Evolutionary conservation across 1,139 yeast species (phyloP).

Genomic region (Citeromyces siamensis): DNA sequence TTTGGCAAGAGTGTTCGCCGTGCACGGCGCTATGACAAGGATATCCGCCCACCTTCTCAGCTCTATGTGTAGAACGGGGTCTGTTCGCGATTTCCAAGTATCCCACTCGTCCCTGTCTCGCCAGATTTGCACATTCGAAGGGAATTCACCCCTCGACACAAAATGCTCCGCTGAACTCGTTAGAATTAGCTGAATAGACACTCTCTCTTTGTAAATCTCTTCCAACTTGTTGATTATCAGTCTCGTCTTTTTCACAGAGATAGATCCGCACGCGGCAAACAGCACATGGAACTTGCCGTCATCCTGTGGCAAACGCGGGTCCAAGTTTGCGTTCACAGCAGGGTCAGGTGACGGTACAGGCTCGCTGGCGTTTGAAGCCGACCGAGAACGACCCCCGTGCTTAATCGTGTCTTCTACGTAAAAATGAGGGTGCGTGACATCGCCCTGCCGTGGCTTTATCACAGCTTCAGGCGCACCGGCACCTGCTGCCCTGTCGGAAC

Average conservation of each 20-base stretch:
- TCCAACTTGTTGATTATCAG: conserved; percentile 63
- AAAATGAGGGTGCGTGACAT: conserved; percentile 65
- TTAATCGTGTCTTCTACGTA: conserved; percentile 59
- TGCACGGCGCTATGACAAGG: conserved; percentile 74
- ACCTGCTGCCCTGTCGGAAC: conserved; percentile 33
- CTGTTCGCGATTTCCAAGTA: conserved; percentile 75
- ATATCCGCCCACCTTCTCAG: conserved; percentile 94
- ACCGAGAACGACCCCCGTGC: conserved; percentile 19
- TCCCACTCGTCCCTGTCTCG: conserved; percentile 88
- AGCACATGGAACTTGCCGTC: conserved; percentile 84
- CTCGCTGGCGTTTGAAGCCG: background rate
- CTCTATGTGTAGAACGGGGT: conserved; percentile 89
- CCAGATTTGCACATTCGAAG: conserved; percentile 66
- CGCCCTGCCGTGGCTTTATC: conserved; percentile 18
- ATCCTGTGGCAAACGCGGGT: conserved; percentile 77
- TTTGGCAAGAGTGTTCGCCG: conserved; percentile 88
- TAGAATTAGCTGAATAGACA: conserved; percentile 68
- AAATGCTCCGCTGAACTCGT: conserved; percentile 81
- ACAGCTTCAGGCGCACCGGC: conserved; percentile 21
- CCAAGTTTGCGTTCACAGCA: conserved; percentile 32
- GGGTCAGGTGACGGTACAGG: background rate
- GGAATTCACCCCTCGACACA: conserved; percentile 44
- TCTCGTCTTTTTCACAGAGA: conserved; percentile 67
- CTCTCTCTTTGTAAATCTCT: conserved; percentile 63
- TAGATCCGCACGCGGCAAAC: conserved; percentile 85